Evolutionary conservation across 352 stramenopile species (phyloP), one percentile per base, ranked within the genome.

Genomic region (Phytopythium kandeliae): DNA sequence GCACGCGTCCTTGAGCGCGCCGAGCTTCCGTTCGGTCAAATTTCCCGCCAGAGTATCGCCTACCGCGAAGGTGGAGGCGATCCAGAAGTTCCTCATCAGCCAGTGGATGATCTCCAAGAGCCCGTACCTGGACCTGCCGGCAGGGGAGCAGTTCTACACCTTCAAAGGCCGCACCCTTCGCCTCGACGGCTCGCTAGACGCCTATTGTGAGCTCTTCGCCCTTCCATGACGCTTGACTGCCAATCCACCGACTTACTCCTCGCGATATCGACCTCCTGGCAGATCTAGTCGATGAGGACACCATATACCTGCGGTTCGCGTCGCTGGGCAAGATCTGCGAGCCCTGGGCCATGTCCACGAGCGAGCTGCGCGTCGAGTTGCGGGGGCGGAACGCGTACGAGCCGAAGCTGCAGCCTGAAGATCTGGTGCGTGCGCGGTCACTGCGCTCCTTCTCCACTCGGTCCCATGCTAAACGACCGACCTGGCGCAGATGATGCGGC

Each of bases 301-400:
- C 75, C 3, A 78, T 91, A 33, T 89, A 86, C 47, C 47, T 91
- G 21, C 68, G 79, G 4, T 87, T 91, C 33, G 54, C 68, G 22
- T 86, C 70, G 4, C 48, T 89, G 28, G 79, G 79, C 7, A 79
- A 75, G 44, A 73, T 91, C 31, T 76, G 63, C 25, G 77, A 86
- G 37, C 74, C 79, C 11, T 91, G 74, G 68, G 79, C 77, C 7
- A 86, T 91, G 77, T 87, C 77, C 17, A 87, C 77, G 15, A 91
- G 77, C 48, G 79, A 91, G 30, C 57, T 91, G 10, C 72, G 77
- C 1, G 42, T 67, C 10, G 77, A 87, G 37, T 64, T 91, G 6
- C 71, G 83, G 35, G 50, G 57, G 17, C 67, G 77, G 13, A 67
- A 78, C 17, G 74, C 74, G 3, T 91, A 90, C 61, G 63, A 79